Percentiles rank a stretch among this genome's conserved stretches.
phyloP scores from a whole-genome alignment of 2,329 filamentous ascomycete genomes.

The Colletotrichum lini region DNA sequence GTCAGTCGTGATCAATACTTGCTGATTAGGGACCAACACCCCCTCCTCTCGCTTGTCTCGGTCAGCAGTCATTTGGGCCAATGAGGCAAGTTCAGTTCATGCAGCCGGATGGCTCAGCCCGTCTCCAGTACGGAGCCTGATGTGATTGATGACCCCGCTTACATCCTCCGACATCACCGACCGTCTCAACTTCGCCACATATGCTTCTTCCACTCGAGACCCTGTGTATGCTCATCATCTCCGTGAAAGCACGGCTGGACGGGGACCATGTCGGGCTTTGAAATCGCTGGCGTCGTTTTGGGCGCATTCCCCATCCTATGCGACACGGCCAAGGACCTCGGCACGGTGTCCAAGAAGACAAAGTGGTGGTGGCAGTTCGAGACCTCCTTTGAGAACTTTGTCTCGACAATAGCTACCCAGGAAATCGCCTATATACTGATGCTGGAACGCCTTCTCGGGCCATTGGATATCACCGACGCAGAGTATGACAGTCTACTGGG shows the following conservation, averaged over 20 bases:
- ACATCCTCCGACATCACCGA: not conserved
- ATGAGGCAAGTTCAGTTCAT: not conserved
- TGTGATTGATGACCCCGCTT: not conserved
- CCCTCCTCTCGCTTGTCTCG: not conserved
- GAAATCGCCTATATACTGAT: slow-evolving; percentile 21
- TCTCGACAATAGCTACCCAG: slow-evolving; percentile 15
- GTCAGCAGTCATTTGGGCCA: not conserved
- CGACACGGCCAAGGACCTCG: slow-evolving; percentile 2
- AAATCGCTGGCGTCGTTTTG: slow-evolving; percentile 29
- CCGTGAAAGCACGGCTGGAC: not conserved
- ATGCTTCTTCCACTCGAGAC: not conserved
- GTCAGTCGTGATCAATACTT: not conserved
- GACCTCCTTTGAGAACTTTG: slow-evolving; percentile 10
- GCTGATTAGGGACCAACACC: not conserved
- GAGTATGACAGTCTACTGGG: not conserved
- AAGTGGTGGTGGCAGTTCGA: slow-evolving; percentile 28
- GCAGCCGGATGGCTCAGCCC: not conserved
- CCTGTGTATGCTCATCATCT: not conserved
- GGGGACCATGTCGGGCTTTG: slow-evolving; percentile 26
- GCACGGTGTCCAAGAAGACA: not conserved
- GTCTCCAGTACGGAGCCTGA: not conserved
- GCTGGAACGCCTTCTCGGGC: slow-evolving; percentile 11
- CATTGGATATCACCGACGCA: slow-evolving; percentile 3
- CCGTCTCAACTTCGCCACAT: not conserved
- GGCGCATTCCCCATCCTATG: slow-evolving; percentile 28